Evolutionary conservation across 805 yeast genomes (phyloP).

Genomic region (Saccharomycopsis javanensis): DNA sequence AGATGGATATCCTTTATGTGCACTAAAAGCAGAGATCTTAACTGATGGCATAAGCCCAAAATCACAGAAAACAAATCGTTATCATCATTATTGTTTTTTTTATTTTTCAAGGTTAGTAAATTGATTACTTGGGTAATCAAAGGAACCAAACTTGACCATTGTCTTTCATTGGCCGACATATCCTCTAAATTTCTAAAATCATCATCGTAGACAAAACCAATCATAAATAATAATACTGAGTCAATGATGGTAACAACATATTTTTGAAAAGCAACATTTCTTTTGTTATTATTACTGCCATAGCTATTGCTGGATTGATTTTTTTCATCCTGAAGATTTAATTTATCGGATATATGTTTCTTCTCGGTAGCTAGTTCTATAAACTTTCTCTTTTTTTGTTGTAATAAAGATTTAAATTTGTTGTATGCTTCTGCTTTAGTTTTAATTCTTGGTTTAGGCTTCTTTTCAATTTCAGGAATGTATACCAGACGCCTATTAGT

Average conservation of each 20-base stretch:
- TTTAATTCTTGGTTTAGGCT: not conserved
- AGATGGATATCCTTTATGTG: constrained; percentile 6
- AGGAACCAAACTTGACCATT: constrained; percentile 15
- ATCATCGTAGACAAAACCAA: constrained; percentile 17
- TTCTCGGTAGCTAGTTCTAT: constrained; percentile 7
- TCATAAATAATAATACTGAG: constrained; percentile 12
- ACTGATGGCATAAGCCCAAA: constrained; percentile 15
- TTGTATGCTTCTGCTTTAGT: not conserved
- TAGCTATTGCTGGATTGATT: not conserved
- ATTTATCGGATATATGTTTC: constrained; percentile 16
- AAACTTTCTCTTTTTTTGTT: constrained; percentile 3
- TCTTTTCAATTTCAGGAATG: not conserved
- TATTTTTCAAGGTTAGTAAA: not conserved
- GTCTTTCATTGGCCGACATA: constrained; percentile 8
- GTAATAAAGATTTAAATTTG: constrained; percentile 1
- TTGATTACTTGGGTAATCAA: constrained; percentile 9
- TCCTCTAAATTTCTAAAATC: constrained; percentile 2
- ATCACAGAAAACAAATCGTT: not conserved
- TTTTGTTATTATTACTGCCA: not conserved
- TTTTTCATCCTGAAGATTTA: constrained; percentile 1
- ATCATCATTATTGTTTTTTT: not conserved
- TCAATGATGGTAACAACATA: constrained; percentile 3
- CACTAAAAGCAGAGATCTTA: constrained; percentile 10
- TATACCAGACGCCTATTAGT: not conserved
- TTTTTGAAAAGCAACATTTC: not conserved